These are phyloP conservation scores for Helianthus annuus DNA, from an alignment of 129 eudicot genomes.

Conservation along the genomic window DNA sequence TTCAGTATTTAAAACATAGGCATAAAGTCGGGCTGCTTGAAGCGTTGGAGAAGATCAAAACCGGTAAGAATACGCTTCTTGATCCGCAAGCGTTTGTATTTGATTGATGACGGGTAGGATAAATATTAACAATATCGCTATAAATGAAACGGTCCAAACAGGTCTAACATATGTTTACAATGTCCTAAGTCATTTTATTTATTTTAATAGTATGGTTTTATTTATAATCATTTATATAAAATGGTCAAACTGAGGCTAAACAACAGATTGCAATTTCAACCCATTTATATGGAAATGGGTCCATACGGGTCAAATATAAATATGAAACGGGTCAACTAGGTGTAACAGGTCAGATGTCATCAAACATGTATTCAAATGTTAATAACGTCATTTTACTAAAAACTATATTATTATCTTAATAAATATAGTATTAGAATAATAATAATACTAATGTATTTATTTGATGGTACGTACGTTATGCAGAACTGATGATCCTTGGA, in stretches of 20 bases:
- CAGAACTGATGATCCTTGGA: constrained; percentile 98
- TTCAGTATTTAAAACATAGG: constrained; percentile 47
- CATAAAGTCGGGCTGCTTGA: constrained; percentile 66
- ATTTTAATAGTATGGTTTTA: neutral
- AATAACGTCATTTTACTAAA: too few species aligned
- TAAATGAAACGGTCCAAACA: neutral
- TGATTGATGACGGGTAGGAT: neutral
- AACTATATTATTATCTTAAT: too few species aligned
- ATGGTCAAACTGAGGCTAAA: too few species aligned
- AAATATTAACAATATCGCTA: neutral
- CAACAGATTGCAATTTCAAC: too few species aligned
- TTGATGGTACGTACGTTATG: constrained; percentile 7
- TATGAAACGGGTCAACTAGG: too few species aligned
- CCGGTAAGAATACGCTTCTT: constrained; percentile 47
- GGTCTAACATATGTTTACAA: neutral
- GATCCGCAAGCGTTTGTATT: neutral
- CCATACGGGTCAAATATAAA: too few species aligned
- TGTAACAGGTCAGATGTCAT: too few species aligned
- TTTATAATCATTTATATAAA: neutral
- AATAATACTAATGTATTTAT: neutral
- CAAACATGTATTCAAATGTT: too few species aligned
- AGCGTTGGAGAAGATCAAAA: constrained; percentile 84
- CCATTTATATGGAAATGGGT: too few species aligned
- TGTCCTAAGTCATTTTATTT: neutral
- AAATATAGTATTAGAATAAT: too few species aligned